Evolutionary conservation across 2,329 filamentous ascomycete species (phyloP), one percentile per base, ranked within the genome.

Genomic region (Blastomyces parvus): DNA sequence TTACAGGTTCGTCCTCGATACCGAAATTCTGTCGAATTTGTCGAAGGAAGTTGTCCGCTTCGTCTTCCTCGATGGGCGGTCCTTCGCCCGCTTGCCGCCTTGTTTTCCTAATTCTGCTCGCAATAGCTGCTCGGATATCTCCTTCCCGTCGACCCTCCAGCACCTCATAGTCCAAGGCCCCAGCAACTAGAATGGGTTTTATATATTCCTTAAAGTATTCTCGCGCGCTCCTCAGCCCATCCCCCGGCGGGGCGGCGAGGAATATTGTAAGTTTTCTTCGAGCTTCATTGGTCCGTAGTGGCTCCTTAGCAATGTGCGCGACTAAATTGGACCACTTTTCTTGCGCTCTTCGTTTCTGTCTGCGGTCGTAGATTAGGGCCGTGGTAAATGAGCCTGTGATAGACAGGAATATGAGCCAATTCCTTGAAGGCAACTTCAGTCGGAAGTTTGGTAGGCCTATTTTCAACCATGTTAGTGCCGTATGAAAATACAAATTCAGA

Each of bases 131-230:
- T 66, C 94, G 82, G 55, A 99, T 85, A 72, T 99, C 93, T n/a
- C 94, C 94, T 79, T 97, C 89, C 73, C 88, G 87, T 61, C 92
- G 82, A 5, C 93, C 94, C 77, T 97, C 93, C 6, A 97, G 84
- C 63, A 97, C 95, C 70, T 97, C 93, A 86, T 95, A 97, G 74
- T 99, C 94, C 72, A 97, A 79, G 0, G 92, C 92, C 1, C 90
- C 93, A 2, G 91, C 88, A 3, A 94, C 89, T 48, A 99, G 79
- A 33, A 99, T 84, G 1, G 94, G 94, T 80, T 97, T 97, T 53
- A 97, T 85, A 73, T 97, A 99, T 74, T 96, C 90, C 71, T 91
- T 88, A 76, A 96, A 99, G 77, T 97, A 92, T 69, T 97, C 91
- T 70, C 96, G 88, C n/a, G 92, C 90, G 52, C 85, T 78, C 63